Evolutionary conservation across 2,329 filamentous ascomycete species (phyloP).

Genomic region (Fusarium penzigii): DNA sequence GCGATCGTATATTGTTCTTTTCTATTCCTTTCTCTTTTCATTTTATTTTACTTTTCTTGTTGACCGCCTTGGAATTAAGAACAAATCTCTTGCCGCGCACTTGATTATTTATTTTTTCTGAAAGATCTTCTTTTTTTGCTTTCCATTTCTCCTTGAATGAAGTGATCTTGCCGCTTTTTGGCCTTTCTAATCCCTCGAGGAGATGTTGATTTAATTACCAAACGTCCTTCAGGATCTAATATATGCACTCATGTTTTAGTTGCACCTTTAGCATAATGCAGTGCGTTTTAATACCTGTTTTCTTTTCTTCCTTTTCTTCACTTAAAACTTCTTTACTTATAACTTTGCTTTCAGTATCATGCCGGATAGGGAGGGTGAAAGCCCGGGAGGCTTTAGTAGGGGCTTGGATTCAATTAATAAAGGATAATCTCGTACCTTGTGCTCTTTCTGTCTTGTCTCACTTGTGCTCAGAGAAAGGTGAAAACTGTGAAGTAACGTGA

Average conservation of each 20-base stretch:
- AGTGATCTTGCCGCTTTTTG: constrained; percentile 18
- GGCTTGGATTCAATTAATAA: constrained; percentile 27
- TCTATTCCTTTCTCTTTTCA: too few species aligned
- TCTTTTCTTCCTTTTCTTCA: constrained; percentile 27
- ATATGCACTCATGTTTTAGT: constrained; percentile 29
- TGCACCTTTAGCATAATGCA: constrained; percentile 26
- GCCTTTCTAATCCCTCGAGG: constrained; percentile 24
- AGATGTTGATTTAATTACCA: constrained; percentile 26
- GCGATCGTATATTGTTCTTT: constrained; percentile 46
- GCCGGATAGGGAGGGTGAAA: constrained; percentile 28
- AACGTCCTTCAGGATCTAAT: constrained; percentile 30
- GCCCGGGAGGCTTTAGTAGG: constrained; percentile 37
- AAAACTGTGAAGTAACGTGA: too few species aligned
- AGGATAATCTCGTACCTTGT: constrained; percentile 17
- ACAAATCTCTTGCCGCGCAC: constrained; percentile 31
- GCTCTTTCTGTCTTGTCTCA: constrained; percentile 3
- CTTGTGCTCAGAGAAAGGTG: too few species aligned
- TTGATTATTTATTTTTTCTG: constrained; percentile 25
- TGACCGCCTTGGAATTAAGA: constrained; percentile 26
- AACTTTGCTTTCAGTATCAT: constrained; percentile 22
- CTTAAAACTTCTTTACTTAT: too few species aligned
- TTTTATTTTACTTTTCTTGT: constrained; percentile 28
- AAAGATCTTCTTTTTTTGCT: constrained; percentile 32
- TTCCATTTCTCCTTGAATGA: constrained; percentile 6
- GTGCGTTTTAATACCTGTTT: constrained; percentile 20